Percentiles rank a stretch among this genome's conserved stretches.
These are phyloP conservation scores for Ascochyta lentis DNA, from an alignment of 2,329 filamentous ascomycete genomes.

Conservation along the genomic window DNA sequence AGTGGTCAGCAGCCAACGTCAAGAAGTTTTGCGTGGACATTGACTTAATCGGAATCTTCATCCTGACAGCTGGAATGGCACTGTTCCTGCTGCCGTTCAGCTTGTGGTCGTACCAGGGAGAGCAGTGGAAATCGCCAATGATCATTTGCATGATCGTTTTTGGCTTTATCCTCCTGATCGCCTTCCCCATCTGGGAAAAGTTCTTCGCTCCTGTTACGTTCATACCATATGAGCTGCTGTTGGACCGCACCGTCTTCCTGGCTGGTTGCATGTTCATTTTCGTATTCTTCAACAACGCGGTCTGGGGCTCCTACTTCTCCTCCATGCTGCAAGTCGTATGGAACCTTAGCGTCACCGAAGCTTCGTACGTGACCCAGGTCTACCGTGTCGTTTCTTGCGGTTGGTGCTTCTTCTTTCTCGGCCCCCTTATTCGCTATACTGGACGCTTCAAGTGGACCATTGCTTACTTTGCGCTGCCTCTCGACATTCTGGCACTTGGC, in stretches of 20 bases:
- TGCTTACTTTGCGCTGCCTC: slow-evolving; percentile 26
- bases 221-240: slow-evolving; percentile 54
- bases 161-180: slow-evolving; percentile 41
- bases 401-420: slow-evolving; percentile 28
- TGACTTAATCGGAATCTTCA: slow-evolving; percentile 66
- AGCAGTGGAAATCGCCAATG: slow-evolving; percentile 39
- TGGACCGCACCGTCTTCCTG: slow-evolving; percentile 57
- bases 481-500: slow-evolving; percentile 29
- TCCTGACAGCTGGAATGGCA: slow-evolving; percentile 65
- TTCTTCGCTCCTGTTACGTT: slow-evolving; percentile 48
- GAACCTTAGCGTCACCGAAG: slow-evolving; percentile 34
- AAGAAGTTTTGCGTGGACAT: slow-evolving; percentile 64
- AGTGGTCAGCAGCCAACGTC: slow-evolving; percentile 50
- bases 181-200: slow-evolving; percentile 47
- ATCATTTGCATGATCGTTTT: slow-evolving; percentile 50
- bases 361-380: slow-evolving; percentile 45
- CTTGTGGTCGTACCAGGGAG: slow-evolving; percentile 50
- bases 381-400: slow-evolving; percentile 40
- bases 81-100: slow-evolving; percentile 74
- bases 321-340: slow-evolving; percentile 49
- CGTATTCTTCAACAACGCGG: slow-evolving; percentile 28
- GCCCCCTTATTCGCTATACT: slow-evolving; percentile 24
- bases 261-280: slow-evolving; percentile 56
- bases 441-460: slow-evolving; percentile 29
- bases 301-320: slow-evolving; percentile 47